Evolutionary conservation across 2,329 filamentous ascomycete species (phyloP).

Genomic region (Pestalotiopsis sp.): DNA sequence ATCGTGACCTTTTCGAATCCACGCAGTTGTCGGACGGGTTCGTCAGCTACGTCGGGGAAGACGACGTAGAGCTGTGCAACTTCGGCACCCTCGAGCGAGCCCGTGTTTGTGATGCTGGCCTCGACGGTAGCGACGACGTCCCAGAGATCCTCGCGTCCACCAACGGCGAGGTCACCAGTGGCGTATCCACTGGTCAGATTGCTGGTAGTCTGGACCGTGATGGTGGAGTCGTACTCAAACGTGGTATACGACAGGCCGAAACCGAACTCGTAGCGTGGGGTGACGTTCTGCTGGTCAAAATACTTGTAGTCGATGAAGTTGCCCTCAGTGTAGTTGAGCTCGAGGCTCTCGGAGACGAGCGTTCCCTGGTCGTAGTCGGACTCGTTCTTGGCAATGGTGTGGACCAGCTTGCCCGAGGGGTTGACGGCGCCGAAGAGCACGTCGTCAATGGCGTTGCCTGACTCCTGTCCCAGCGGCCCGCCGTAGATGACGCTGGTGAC

Average conservation of each 20-base stretch:
- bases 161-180: constrained; percentile 39
- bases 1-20: constrained; percentile 62
- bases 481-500: constrained; percentile 63
- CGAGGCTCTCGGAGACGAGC: constrained; percentile 26
- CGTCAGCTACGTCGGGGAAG: constrained; percentile 39
- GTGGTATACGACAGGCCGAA: constrained; percentile 38
- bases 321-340: constrained; percentile 19
- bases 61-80: constrained; percentile 65
- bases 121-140: constrained; percentile 51
- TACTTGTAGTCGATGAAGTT: constrained; percentile 55
- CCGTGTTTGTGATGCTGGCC: constrained; percentile 66
- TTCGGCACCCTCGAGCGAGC: constrained; percentile 61
- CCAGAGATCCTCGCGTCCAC: constrained; percentile 48
- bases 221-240: constrained; percentile 33
- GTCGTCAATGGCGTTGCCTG: constrained; percentile 60
- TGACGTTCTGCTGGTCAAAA: constrained; percentile 53
- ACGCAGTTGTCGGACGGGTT: constrained; percentile 54
- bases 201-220: background rate
- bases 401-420: constrained; percentile 58
- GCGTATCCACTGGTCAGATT: constrained; percentile 16
- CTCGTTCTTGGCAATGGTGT: constrained; percentile 55
- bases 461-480: constrained; percentile 62
- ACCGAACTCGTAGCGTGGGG: constrained; percentile 57
- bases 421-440: constrained; percentile 63
- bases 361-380: constrained; percentile 45